Evolutionary conservation across 2,329 filamentous ascomycete genomes (phyloP).

Genomic region (Boeremia lycopersici): DNA sequence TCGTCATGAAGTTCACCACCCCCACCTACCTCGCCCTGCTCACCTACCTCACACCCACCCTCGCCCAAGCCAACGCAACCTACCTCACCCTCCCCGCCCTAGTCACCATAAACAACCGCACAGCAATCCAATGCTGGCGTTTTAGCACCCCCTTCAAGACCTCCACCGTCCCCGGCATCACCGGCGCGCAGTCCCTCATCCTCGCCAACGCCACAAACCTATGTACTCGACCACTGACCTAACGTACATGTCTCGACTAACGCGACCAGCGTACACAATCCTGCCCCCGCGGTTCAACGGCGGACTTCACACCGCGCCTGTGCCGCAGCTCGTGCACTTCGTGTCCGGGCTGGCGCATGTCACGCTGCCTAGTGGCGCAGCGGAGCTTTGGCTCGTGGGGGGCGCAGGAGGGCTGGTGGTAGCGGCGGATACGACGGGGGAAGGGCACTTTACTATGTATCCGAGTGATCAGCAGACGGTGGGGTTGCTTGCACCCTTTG

Average conservation of each 20-base stretch:
- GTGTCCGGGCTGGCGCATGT: constrained; percentile 42
- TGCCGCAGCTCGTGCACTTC: constrained; percentile 43
- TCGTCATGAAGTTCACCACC: no score
- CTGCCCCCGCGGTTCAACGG: constrained; percentile 43
- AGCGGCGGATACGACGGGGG: constrained; percentile 39
- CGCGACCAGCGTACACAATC: constrained; percentile 29
- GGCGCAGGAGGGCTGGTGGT: constrained; percentile 41
- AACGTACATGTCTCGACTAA: no score
- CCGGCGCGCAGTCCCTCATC: constrained; percentile 26
- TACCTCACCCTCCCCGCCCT: constrained; percentile 43
- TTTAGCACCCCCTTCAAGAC: constrained; percentile 33
- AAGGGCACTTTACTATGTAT: constrained; percentile 42
- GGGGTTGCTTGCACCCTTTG: constrained; percentile 36
- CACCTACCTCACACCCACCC: neutral
- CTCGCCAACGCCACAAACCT: constrained; percentile 33
- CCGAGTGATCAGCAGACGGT: constrained; percentile 41
- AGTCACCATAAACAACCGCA: constrained; percentile 41
- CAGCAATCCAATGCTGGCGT: constrained; percentile 45
- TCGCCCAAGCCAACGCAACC: constrained; percentile 20
- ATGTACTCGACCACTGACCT: neutral
- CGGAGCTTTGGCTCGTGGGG: constrained; percentile 41
- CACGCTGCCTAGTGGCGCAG: constrained; percentile 33
- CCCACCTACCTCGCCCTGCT: neutral
- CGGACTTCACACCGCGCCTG: constrained; percentile 44
- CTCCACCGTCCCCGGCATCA: constrained; percentile 35